Base-by-base conservation (phyloP, 2,329 filamentous ascomycete genomes). In the Beauveria australis region DNA sequence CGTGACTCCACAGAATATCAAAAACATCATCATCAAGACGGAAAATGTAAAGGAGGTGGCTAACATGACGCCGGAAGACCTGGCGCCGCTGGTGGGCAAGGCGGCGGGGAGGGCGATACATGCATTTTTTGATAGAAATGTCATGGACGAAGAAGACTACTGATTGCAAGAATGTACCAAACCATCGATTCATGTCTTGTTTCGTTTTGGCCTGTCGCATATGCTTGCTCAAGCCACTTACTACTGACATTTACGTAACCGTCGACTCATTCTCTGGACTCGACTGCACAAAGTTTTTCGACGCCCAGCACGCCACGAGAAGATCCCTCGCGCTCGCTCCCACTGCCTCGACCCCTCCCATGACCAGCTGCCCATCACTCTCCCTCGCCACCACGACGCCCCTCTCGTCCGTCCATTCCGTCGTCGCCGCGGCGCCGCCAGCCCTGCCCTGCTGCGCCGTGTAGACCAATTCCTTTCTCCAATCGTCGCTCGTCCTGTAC, bases 31-130 rank as follows among this genome's bases (percentile, higher is more conserved):
- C 40, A 69, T 92, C 22, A 83, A 89, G 70, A 84, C 88, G 65
- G 87, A 88, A 65, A 96, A 86, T 73, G 79, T 99, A 40, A 78
- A 81, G 58, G 92, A 95, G 67, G 80, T 99, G 65, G 91, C 91
- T 37, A 96, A 97, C 74, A 91, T 96, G 84, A 80, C 79, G n/a
- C 80, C 86, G 62, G 81, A 82, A 53, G 89, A 92, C 66, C 74
- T 99, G 63, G 82, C 85, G 65, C 82, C 82, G 33, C 65, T 95
- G 61, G 86, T 97, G 26, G 94, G 94, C 0, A 86, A 79, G 64
- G 88, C 93, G 71, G 85, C 88, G 18, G 92, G 84, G 28, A 83
- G 87, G 71, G 85, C 89, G 75, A 90, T 97, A 43, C 78, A 85
- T 60, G 81, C 82, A 18, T 97, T 99, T 71, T 97, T 99, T 67